Evolutionary conservation across 2,329 filamentous ascomycete genomes (phyloP), one percentile per base, ranked within the genome.

Genomic region (Aureobasidium sp.): DNA sequence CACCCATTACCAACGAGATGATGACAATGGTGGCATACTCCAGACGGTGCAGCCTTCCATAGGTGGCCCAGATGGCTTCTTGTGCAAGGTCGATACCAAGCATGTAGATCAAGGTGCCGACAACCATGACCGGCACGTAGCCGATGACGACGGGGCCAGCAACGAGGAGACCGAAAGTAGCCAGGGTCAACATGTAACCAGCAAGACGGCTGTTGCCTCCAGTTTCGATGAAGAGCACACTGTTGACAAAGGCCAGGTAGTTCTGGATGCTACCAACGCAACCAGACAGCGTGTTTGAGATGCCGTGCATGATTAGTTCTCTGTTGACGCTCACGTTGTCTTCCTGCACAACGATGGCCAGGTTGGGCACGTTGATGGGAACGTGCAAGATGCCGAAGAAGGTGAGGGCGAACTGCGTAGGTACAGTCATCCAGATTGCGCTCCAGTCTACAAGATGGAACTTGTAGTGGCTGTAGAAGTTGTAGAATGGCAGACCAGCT

Each of bases 311-410:
- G 69, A 92, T 90, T 23, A 99, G 79, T 72, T 99, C 94, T 64
- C 89, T 85, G 70, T 99, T 90, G 51, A 99, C 84, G 70, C 95
- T 86, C 31, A 95, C 82, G 69, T 97, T 89, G 70, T 99, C 94
- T 73, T 97, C 92, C 45, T 91, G 90, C 4, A 89, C 90, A 33
- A 90, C 91, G 51, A 96, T 87, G 0, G 90, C 94, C 61, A 99
- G 77, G 2, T 94, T 94, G 2, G 94, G 94, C 4, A 99, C 92
- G 68, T 99, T 99, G 75, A 99, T 99, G 0, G 94, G 94, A 2
- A 99, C 94, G 71, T 99, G 94, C 2, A 99, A 82, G 60, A 99
- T 87, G 57, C 94, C 94, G 68, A 99, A 99, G 77, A 99, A 99
- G 0, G 94, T 97, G 63, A 99, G 77, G 0, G 94, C 94, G 68